Evolutionary conservation across 805 yeast species (phyloP).

Genomic region (Maudiozyma turicensis): DNA sequence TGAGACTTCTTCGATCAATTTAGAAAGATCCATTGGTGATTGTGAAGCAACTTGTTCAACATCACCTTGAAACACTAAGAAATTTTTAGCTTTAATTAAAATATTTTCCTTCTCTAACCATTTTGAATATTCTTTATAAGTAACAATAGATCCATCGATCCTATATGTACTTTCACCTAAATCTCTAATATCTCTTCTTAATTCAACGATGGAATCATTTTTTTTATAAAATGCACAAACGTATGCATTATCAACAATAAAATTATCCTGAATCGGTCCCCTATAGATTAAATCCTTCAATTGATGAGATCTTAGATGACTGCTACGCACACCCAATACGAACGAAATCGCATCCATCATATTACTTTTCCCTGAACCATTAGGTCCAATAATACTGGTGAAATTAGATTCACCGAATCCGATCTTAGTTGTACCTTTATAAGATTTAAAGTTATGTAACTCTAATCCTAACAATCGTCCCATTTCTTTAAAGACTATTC

Average conservation of each 20-base stretch:
- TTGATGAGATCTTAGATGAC: constrained; percentile 64
- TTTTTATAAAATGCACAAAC: constrained; percentile 72
- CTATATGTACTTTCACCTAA: constrained; percentile 59
- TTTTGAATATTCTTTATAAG: constrained; percentile 55
- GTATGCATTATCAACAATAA: constrained; percentile 42
- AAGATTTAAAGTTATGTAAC: constrained; percentile 83
- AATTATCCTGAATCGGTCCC: constrained; percentile 32
- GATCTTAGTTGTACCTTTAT: constrained; percentile 61
- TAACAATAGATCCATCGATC: constrained; percentile 50
- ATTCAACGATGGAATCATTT: constrained; percentile 43
- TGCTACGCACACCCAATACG: constrained; percentile 75
- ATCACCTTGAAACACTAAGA: constrained; percentile 93
- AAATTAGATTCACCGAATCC: constrained; percentile 79
- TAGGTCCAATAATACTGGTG: constrained; percentile 94
- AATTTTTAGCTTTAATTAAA: constrained; percentile 79
- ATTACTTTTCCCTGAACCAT: constrained; percentile 95
- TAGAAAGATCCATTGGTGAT: constrained; percentile 64
- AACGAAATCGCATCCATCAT: constrained; percentile 97
- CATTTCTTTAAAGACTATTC: constrained; percentile 36
- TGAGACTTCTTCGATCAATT: constrained; percentile 69
- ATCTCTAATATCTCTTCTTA: constrained; percentile 52
- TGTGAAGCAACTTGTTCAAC: constrained; percentile 90
- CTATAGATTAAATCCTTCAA: constrained; percentile 74
- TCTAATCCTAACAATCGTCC: constrained; percentile 76
- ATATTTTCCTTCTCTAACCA: constrained; percentile 71